phyloP scores from a whole-genome alignment of 1,284 basidiomycete species.

The Cystobasidium slooffiae region DNA sequence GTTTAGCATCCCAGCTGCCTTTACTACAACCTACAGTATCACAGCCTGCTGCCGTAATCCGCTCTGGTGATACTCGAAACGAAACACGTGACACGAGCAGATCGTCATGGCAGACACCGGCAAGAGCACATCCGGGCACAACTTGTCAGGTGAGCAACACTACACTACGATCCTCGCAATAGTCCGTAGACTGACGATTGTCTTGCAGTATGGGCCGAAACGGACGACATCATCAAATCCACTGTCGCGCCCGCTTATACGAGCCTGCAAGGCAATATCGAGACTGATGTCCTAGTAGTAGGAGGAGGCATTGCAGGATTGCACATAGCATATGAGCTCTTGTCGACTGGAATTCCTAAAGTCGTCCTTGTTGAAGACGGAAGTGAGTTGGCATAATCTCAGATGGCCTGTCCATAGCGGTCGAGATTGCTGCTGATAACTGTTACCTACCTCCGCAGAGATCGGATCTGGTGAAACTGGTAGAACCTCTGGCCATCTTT shows the following conservation, averaged over 20 bases:
- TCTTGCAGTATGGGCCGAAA: constrained; percentile 17
- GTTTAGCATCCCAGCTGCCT: no score
- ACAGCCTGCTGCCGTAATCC: neutral
- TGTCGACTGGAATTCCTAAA: constrained; percentile 17
- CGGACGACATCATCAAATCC: constrained; percentile 22
- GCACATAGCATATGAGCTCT: constrained; percentile 29
- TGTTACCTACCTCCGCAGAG: neutral
- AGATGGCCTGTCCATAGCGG: neutral
- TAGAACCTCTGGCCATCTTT: constrained; percentile 24
- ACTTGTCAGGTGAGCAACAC: constrained; percentile 1
- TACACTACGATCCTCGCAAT: neutral
- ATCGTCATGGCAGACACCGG: constrained; percentile 9
- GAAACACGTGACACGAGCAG: constrained; percentile 8
- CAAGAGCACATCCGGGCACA: constrained; percentile 8
- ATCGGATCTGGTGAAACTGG: constrained; percentile 28
- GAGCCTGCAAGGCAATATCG: neutral
- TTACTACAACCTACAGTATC: no score
- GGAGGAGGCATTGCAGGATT: constrained; percentile 23
- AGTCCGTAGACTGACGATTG: neutral
- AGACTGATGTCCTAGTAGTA: constrained; percentile 19
- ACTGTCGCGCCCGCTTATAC: constrained; percentile 16
- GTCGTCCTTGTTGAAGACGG: constrained; percentile 23
- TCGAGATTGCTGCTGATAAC: neutral
- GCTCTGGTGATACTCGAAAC: neutral
- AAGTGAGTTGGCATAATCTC: neutral